Base-by-base conservation (phyloP, 2,329 filamentous ascomycete genomes). In the Lasiodiplodia sp. region DNA sequence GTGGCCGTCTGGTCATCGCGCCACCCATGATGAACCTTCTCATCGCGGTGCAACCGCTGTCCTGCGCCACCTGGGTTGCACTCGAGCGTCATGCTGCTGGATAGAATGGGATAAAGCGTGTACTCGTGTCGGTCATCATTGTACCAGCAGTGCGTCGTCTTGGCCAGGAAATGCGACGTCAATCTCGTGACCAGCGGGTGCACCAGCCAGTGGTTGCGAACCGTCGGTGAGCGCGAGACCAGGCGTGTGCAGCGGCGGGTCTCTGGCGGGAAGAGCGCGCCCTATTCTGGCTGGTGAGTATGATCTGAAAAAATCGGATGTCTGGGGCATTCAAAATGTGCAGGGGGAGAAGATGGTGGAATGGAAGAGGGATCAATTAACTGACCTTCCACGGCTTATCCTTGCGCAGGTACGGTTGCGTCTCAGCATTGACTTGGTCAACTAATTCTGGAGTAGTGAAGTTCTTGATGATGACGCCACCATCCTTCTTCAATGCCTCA, bases 1-100 rank as follows among this genome's bases (percentile, higher is more conserved):
- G 18, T 79, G 18, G 79, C 75, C 4, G 80, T 79, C 71, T 79
- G 73, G 66, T 79, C 75, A 34, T 74, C 73, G 64, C 80, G 77
- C 12, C 75, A 71, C 1, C 71, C 70, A 28, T 77, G 73, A 23
- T 68, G 66, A 12, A 68, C 56, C 68, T 75, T 79, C 73, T 83
- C 80, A 68, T 81, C 75, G 18, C 80, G 72, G 58, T 83, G 80
- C 51, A 82, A 68, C 0, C 76, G 74, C 67, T 83, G 82, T 63
- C 80, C 78, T 47, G 72, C 76, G 16, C 78, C 80, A 0, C 82
- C 82, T 0, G 81, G 81, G 44, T 79, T 78, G 25, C 83, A 78
- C 16, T 66, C 62, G 5, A 69, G n/a, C 8, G 58, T 66, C 34
- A 49, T 44, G 40, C 53, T 44, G 38, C 4, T 51, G 10, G 49